phyloP scores from a whole-genome alignment of 75 land plant species.

The Cunninghamia lanceolata region DNA sequence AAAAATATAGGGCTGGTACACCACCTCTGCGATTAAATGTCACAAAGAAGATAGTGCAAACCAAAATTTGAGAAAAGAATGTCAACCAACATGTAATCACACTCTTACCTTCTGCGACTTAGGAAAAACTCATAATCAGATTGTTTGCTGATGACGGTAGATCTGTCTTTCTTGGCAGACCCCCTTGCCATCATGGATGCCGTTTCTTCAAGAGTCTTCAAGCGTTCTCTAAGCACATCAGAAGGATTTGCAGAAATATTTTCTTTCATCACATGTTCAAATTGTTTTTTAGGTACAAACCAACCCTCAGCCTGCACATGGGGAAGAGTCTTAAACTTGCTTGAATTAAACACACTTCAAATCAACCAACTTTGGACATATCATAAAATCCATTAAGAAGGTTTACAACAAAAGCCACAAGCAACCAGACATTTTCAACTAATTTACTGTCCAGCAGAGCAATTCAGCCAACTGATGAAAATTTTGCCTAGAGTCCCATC shows the following conservation, averaged over 20 bases:
- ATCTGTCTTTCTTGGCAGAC: slow-evolving; percentile 16
- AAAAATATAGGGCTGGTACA: not conserved
- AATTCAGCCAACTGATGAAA: not conserved
- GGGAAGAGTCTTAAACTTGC: not conserved
- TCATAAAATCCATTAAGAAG: not conserved
- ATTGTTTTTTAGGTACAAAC: slow-evolving; percentile 22
- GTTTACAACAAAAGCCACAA: not conserved
- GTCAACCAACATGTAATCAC: not conserved
- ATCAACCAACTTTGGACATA: not conserved
- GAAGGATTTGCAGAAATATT: slow-evolving; percentile 8
- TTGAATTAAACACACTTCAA: not conserved
- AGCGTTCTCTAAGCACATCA: slow-evolving; percentile 31
- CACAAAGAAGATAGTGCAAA: not conserved
- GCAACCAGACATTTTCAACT: not conserved
- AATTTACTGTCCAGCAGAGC: not conserved
- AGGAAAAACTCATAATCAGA: slow-evolving; percentile 65
- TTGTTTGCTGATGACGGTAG: slow-evolving; percentile 31
- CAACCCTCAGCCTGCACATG: slow-evolving; percentile 51
- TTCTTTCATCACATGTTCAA: not conserved
- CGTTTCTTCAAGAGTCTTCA: slow-evolving; percentile 37
- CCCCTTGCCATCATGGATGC: slow-evolving; percentile 50
- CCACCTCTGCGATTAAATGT: not conserved
- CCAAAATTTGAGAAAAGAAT: slow-evolving; percentile 1
- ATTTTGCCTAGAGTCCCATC: not conserved
- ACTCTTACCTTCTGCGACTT: slow-evolving; percentile 25